Conservation (phyloP, 1,284 basidiomycete species). For the Apiotrichum gracile region DNA sequence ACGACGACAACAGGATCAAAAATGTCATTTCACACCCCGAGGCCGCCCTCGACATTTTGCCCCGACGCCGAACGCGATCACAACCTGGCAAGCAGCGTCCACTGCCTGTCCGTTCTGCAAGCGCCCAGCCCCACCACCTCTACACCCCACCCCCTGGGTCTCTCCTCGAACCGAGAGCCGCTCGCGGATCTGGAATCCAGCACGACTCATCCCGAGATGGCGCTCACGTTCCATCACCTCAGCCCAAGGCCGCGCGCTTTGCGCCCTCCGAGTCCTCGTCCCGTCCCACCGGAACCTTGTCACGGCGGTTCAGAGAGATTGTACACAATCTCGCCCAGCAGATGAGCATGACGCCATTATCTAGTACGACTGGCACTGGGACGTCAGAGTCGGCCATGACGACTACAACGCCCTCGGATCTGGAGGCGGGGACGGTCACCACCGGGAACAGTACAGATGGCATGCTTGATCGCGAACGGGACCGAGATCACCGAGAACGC, state of each 20-base stretch:
- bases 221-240: background rate
- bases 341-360: background rate
- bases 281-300: background rate
- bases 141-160: too few species aligned
- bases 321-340: background rate
- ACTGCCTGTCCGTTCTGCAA: too few species aligned
- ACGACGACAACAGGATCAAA: too few species aligned
- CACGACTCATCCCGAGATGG: too few species aligned
- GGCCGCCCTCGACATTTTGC: too few species aligned
- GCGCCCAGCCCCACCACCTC: too few species aligned
- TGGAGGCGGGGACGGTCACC: background rate
- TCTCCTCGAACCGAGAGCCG: too few species aligned
- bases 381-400: background rate
- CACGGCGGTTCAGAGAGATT: background rate
- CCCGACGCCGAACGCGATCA: too few species aligned
- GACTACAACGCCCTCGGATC: background rate
- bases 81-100: too few species aligned
- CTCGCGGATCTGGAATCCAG: too few species aligned
- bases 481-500: too few species aligned
- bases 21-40: too few species aligned
- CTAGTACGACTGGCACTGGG: background rate
- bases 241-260: background rate
- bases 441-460: background rate
- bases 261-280: background rate
- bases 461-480: background rate